Conservation (phyloP, 2,329 filamentous ascomycete species). For the Penicillium sp. region DNA sequence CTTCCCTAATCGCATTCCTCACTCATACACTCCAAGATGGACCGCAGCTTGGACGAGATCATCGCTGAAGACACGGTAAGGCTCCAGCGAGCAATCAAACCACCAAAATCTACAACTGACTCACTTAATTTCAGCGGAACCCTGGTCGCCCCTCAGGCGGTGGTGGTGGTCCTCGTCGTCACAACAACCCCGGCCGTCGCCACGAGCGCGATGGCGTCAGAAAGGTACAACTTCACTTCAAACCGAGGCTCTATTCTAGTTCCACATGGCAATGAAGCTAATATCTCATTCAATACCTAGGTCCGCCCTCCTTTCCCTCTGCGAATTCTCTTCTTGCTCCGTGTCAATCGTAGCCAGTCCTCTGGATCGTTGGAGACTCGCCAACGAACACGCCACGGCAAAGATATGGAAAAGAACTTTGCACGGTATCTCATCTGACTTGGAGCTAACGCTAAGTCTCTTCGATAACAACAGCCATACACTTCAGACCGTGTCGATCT, state of each 20-base stretch:
- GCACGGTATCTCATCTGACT: conserved; percentile 38
- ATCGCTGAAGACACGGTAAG: conserved; percentile 60
- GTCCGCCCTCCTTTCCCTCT: conserved; percentile 46
- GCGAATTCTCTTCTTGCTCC: conserved; percentile 39
- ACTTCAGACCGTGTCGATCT: conserved; percentile 47
- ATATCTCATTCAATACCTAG: conserved; percentile 24
- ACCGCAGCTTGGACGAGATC: conserved; percentile 64
- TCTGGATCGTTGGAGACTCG: conserved; percentile 27
- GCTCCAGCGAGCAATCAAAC: conserved; percentile 1
- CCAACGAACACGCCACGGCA: conserved; percentile 24
- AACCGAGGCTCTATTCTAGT: not conserved
- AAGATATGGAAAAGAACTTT: conserved; percentile 34
- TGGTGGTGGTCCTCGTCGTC: conserved; percentile 28
- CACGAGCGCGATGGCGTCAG: conserved; percentile 85
- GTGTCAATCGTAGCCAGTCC: conserved; percentile 31
- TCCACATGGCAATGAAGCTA: conserved; percentile 4
- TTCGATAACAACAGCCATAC: conserved; percentile 44
- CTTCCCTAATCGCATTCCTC: not conserved
- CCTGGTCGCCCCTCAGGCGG: conserved; percentile 31
- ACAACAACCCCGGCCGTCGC: conserved; percentile 57
- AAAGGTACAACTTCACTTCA: conserved; percentile 62
- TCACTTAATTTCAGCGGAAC: conserved; percentile 17
- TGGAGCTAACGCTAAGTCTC: conserved; percentile 45
- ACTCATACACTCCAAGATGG: conserved; percentile 47
- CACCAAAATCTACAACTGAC: conserved; percentile 17